phyloP scores from a whole-genome alignment of 1,284 basidiomycete genomes.

The Cryptococcus deneoformans region DNA sequence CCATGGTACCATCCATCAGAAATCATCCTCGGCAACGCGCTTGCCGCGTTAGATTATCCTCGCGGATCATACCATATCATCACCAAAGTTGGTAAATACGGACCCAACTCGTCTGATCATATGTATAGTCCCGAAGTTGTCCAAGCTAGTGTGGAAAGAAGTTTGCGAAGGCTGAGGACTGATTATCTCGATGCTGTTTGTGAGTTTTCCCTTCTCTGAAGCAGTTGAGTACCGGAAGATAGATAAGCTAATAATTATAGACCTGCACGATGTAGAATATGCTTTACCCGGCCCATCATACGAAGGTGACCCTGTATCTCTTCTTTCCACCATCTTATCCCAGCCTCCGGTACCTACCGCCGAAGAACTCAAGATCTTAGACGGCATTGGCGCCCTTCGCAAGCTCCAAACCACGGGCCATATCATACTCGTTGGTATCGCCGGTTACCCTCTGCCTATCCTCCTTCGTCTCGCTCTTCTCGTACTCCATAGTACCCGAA shows the following conservation, averaged over 20 bases:
- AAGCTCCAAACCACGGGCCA: slow-evolving; percentile 74
- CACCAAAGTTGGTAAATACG: slow-evolving; percentile 93
- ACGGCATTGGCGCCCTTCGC: slow-evolving; percentile 68
- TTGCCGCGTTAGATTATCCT: slow-evolving; percentile 72
- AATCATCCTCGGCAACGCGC: slow-evolving; percentile 73
- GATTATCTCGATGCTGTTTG: slow-evolving; percentile 78
- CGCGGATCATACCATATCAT: slow-evolving; percentile 76
- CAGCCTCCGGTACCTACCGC: slow-evolving; percentile 53
- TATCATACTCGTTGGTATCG: slow-evolving; percentile 75
- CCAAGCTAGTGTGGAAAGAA: slow-evolving; percentile 66
- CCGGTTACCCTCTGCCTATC: slow-evolving; percentile 85
- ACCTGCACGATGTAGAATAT: slow-evolving; percentile 92
- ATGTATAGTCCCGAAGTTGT: slow-evolving; percentile 71
- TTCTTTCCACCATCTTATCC: slow-evolving; percentile 9
- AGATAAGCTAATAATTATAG: slow-evolving; percentile 11
- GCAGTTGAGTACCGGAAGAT: background rate
- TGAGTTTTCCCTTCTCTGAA: slow-evolving; percentile 23
- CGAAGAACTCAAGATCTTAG: slow-evolving; percentile 77
- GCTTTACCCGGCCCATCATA: slow-evolving; percentile 56
- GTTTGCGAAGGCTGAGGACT: slow-evolving; percentile 71
- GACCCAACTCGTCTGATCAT: slow-evolving; percentile 60
- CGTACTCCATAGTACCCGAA: slow-evolving; percentile 60
- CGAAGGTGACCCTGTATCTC: slow-evolving; percentile 53
- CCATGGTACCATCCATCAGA: slow-evolving; percentile 89
- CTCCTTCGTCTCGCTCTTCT: slow-evolving; percentile 79